Evolutionary conservation across 768 basidiomycete genomes (phyloP).

Genomic region (Hortiboletus campestris): DNA sequence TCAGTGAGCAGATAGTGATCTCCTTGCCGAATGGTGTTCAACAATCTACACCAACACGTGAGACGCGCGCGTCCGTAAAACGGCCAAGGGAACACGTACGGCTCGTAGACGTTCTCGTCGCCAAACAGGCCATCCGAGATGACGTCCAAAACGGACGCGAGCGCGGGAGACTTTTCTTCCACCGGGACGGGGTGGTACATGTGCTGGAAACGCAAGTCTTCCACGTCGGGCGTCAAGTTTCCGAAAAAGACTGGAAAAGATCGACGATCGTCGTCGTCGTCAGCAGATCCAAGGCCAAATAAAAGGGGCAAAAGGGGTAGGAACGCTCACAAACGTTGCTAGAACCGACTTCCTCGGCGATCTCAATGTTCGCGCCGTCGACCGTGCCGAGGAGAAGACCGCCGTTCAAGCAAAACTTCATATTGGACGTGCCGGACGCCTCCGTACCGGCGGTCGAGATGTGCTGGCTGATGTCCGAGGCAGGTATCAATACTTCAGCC

Average conservation of each 20-base stretch:
- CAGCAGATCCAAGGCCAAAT: background rate
- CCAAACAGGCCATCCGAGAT: constrained; percentile 82
- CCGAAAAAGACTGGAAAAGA: constrained; percentile 81
- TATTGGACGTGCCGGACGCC: constrained; percentile 77
- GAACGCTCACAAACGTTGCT: constrained; percentile 70
- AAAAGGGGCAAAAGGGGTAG: background rate
- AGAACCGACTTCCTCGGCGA: constrained; percentile 93
- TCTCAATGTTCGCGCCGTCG: constrained; percentile 96
- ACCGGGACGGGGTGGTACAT: constrained; percentile 77
- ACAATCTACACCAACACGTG: constrained; percentile 44
- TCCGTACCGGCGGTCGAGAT: constrained; percentile 98
- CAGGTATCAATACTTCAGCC: constrained; percentile 84
- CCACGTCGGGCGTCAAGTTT: constrained; percentile 83
- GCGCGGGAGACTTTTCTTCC: constrained; percentile 78
- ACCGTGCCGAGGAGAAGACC: constrained; percentile 86
- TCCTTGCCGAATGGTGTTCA: constrained; percentile 73
- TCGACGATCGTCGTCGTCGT: background rate
- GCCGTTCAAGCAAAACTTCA: constrained; percentile 91
- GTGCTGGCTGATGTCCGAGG: constrained; percentile 92
- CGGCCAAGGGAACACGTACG: constrained; percentile 46
- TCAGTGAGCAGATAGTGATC: constrained; percentile 85
- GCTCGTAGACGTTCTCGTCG: constrained; percentile 77
- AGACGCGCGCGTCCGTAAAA: background rate
- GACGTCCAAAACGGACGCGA: constrained; percentile 75
- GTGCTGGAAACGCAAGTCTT: constrained; percentile 84